Evolutionary conservation across 2,329 filamentous ascomycete species (phyloP).

Genomic region (Plenodomus biglobosus): DNA sequence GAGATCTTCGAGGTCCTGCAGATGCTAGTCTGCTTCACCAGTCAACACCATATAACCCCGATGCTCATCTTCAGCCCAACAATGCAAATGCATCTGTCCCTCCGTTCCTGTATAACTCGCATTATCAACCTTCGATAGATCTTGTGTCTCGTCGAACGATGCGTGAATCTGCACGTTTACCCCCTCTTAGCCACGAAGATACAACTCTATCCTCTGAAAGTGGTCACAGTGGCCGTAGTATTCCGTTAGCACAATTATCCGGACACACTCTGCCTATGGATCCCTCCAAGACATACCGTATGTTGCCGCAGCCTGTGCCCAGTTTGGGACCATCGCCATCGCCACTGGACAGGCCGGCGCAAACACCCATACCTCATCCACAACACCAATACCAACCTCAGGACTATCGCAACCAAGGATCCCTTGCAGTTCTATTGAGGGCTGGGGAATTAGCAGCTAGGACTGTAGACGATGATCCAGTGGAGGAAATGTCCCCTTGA

Average conservation of each 20-base stretch:
- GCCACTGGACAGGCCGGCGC: slow-evolving; percentile 33
- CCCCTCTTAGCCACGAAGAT: slow-evolving; percentile 43
- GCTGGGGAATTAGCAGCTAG: slow-evolving; percentile 43
- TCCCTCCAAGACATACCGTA: slow-evolving; percentile 36
- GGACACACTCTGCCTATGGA: slow-evolving; percentile 29
- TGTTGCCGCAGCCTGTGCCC: slow-evolving; percentile 44
- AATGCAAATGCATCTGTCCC: slow-evolving; percentile 28
- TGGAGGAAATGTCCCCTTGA: slow-evolving; percentile 29
- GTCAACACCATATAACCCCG: slow-evolving; percentile 19
- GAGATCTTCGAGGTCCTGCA: slow-evolving; percentile 23
- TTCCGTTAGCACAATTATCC: slow-evolving; percentile 11
- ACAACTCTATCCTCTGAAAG: slow-evolving; percentile 46
- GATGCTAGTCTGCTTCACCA: slow-evolving; percentile 24
- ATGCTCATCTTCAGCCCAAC: slow-evolving; percentile 14
- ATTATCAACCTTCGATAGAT: slow-evolving; percentile 30
- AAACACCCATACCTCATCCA: slow-evolving; percentile 8
- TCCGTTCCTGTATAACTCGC: slow-evolving; percentile 15
- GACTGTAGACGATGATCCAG: slow-evolving; percentile 34
- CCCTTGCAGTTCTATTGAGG: slow-evolving; percentile 42
- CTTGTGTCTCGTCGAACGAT: slow-evolving; percentile 35
- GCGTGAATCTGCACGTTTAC: slow-evolving; percentile 34
- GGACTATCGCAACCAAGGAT: slow-evolving; percentile 38
- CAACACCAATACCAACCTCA: slow-evolving; percentile 22
- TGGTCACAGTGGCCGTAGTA: slow-evolving; percentile 25
- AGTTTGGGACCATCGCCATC: slow-evolving; percentile 32